Evolutionary conservation across 352 stramenopile genomes (phyloP).

Genomic region (Plasmopara viticola): DNA sequence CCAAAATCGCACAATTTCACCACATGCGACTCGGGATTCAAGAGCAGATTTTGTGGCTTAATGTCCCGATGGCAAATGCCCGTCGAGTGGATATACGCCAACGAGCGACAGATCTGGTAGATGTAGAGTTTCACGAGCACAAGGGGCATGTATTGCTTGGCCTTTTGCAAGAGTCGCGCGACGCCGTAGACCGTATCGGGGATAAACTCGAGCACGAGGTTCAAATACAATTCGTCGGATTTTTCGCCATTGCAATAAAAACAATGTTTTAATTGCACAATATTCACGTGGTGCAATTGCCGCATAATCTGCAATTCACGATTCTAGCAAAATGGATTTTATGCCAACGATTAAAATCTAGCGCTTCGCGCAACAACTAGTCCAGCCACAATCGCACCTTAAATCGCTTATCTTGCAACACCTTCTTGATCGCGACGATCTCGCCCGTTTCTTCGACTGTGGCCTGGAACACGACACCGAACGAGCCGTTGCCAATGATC

Average conservation of each 20-base stretch:
- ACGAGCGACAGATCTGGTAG: slow-evolving; percentile 97
- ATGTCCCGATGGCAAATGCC: slow-evolving; percentile 99
- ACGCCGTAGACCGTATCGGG: slow-evolving; percentile 99
- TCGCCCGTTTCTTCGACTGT: slow-evolving; percentile 95
- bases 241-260: slow-evolving; percentile 97
- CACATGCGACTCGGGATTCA: slow-evolving; percentile 95
- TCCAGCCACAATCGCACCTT: slow-evolving; percentile 64
- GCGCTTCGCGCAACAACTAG: slow-evolving; percentile 3
- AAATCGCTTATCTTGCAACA: slow-evolving; percentile 99
- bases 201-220: slow-evolving; percentile 99
- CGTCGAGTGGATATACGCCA: slow-evolving; percentile 97
- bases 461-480: slow-evolving; percentile 99
- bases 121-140: slow-evolving; percentile 99
- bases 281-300: slow-evolving; percentile 97
- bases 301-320: slow-evolving; percentile 99
- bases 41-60: slow-evolving; percentile 99
- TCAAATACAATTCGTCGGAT: slow-evolving; percentile 97
- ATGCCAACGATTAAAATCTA: slow-evolving; percentile 5
- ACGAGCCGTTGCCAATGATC: slow-evolving; percentile 99
- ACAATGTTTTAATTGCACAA: slow-evolving; percentile 98
- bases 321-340: slow-evolving; percentile 65
- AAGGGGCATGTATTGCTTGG: slow-evolving; percentile 94
- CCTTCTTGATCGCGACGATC: slow-evolving; percentile 99
- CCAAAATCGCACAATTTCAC: slow-evolving; percentile 99
- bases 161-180: slow-evolving; percentile 93